phyloP scores from a whole-genome alignment of 805 yeast species.

The Tetrapisispora fleetii region DNA sequence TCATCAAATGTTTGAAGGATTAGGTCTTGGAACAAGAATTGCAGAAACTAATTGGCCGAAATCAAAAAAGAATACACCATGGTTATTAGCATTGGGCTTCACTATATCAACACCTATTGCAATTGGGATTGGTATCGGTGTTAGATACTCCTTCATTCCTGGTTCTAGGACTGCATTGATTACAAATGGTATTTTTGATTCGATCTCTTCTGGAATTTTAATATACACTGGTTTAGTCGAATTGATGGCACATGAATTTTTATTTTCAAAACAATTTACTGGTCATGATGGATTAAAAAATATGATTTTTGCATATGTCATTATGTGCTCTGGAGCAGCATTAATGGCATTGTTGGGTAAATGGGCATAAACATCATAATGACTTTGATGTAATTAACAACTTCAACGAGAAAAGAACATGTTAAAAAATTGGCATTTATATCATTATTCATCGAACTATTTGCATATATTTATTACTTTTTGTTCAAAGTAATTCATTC shows the following conservation, averaged over 20 bases:
- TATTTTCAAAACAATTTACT: conserved; percentile 52
- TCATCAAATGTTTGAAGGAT: conserved; percentile 74
- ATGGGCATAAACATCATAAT: conserved; percentile 40
- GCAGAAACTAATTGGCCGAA: conserved; percentile 50
- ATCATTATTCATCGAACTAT: not conserved
- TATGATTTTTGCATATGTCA: conserved; percentile 34
- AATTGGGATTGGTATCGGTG: conserved; percentile 69
- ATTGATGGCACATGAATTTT: conserved; percentile 63
- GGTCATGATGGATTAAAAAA: conserved; percentile 44
- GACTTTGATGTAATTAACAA: too few relatives aligned
- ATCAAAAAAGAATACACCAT: conserved; percentile 32
- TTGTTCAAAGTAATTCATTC: too few relatives aligned
- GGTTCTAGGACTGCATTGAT: conserved; percentile 44
- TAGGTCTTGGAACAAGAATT: conserved; percentile 66
- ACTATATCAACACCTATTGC: conserved; percentile 58
- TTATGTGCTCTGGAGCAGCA: conserved; percentile 59
- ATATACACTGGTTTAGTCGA: conserved; percentile 68
- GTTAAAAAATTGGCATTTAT: not conserved
- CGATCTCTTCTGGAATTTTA: conserved; percentile 63
- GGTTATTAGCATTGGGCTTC: conserved; percentile 40
- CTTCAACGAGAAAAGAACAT: not conserved
- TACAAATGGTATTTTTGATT: conserved; percentile 55
- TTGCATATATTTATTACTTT: too few relatives aligned
- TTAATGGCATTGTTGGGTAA: conserved; percentile 68
- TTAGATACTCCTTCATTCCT: conserved; percentile 46